phyloP scores from a whole-genome alignment of 2,329 filamentous ascomycete species.

The Capronia epimyces region DNA sequence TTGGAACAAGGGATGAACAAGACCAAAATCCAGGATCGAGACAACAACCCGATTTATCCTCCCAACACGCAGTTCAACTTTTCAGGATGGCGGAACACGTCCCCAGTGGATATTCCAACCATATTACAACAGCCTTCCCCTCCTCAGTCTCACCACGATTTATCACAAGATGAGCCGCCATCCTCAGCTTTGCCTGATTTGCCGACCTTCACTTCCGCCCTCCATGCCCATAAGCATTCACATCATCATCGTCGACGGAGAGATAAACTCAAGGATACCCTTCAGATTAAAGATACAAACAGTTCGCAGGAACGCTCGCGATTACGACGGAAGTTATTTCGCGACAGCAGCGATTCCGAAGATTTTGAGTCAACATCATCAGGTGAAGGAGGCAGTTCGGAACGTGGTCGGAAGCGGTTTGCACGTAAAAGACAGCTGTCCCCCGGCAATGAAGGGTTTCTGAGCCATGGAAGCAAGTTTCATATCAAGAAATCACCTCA shows the following conservation, averaged over 20 bases:
- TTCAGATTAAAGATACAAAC: slow-evolving; percentile 18
- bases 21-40: slow-evolving; percentile 69
- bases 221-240: slow-evolving; percentile 11
- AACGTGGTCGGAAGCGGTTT: slow-evolving; percentile 23
- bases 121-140: slow-evolving; percentile 20
- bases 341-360: slow-evolving; percentile 23
- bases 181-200: slow-evolving; percentile 23
- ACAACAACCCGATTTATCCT: slow-evolving; percentile 65
- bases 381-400: slow-evolving; percentile 9
- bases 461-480: neutral
- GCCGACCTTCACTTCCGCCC: slow-evolving; percentile 27
- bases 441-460: slow-evolving; percentile 1
- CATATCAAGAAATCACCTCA: slow-evolving; percentile 8
- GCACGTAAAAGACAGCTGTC: slow-evolving; percentile 16
- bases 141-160: slow-evolving; percentile 3
- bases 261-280: slow-evolving; percentile 21
- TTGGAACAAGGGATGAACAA: slow-evolving; percentile 77
- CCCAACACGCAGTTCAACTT: slow-evolving; percentile 29
- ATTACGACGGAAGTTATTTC: slow-evolving; percentile 17
- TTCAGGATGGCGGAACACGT: slow-evolving; percentile 29
- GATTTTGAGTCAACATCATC: slow-evolving; percentile 18
- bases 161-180: slow-evolving; percentile 20
- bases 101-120: slow-evolving; percentile 18
- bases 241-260: slow-evolving; percentile 11
- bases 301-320: slow-evolving; percentile 18